Percentiles rank a stretch among this genome's conserved stretches.
Conservation (phyloP, 208 protist species). For the Leishmania mexicana region DNA sequence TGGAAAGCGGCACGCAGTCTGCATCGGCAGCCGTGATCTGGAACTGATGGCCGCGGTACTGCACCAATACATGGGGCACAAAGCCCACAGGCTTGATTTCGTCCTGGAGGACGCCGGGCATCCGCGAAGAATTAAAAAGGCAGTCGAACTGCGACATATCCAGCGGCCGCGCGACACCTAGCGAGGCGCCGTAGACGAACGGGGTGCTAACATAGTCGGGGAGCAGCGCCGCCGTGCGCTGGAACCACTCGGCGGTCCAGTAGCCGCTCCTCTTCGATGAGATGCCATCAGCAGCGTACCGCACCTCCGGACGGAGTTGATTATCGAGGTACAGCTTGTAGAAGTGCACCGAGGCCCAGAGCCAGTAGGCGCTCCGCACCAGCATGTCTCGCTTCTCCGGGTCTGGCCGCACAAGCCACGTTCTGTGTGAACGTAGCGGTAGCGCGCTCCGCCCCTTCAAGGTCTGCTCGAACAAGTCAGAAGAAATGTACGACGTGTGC, state of each 20-base stretch:
- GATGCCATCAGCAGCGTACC: conserved; percentile 25
- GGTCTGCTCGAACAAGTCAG: conserved; percentile 71
- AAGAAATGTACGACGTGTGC: conserved; percentile 88
- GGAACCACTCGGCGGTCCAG: conserved; percentile 82
- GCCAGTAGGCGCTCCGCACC: conserved; percentile 71
- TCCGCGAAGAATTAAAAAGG: conserved; percentile 83
- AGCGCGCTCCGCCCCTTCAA: conserved; percentile 62
- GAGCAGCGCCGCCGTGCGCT: conserved; percentile 65
- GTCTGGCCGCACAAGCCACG: conserved; percentile 57
- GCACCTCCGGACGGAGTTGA: conserved; percentile 67
- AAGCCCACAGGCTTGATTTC: conserved; percentile 72
- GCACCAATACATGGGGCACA: conserved; percentile 73
- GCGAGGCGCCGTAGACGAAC: conserved; percentile 48
- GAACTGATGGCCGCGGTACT: conserved; percentile 77
- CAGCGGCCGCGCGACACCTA: conserved; percentile 63
- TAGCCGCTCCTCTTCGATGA: conserved; percentile 25
- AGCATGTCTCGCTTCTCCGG: conserved; percentile 68
- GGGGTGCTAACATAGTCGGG: conserved; percentile 64
- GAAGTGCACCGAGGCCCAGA: conserved; percentile 67
- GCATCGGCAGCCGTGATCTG: conserved; percentile 71
- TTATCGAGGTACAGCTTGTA: conserved; percentile 79
- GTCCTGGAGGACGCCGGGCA: conserved; percentile 82
- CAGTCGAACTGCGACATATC: conserved; percentile 85
- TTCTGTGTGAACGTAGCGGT: conserved; percentile 67
- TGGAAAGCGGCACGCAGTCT: conserved; percentile 63